Evolutionary conservation across 441 rosid genomes (phyloP), one percentile per base, ranked within the genome.

Genomic region (Corymbia calophylla): DNA sequence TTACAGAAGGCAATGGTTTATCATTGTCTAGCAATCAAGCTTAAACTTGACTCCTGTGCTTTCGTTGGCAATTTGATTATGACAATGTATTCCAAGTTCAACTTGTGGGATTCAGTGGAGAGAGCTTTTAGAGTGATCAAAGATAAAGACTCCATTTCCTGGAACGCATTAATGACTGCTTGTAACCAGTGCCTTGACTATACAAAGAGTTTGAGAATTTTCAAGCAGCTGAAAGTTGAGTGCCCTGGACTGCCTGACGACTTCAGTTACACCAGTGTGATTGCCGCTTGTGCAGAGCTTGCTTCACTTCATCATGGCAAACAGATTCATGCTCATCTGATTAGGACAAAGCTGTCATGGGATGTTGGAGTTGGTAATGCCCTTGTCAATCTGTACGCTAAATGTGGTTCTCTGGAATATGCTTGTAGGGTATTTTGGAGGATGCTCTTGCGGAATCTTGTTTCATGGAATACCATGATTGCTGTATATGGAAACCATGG

Each of bases 391-490:
- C 94, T 96, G 98, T 96, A 96, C 88, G 95, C 97, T 48, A 94
- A 96, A 93, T 95, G 98, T 87, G 97, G 97, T 88, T 95, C 91
- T 54, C 92, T 96, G 29, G 90, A 49, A 54, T 89, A 91, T 89
- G 94, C 95, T 51, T 90, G 88, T 88, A 86, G 87, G 39, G 66
- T 91, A 88, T 95, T 95, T 91, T 91, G 86, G 85, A 84, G 87
- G 87, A 96, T 95, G 95, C 80, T 53, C 51, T 91, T 81, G 53
- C 92, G 51, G 60, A 95, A 95, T 92, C 91, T 94, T 66, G 93
- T 96, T 87, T 94, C 97, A 6, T 96, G 97, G 96, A 96, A 96
- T 91, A 96, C 96, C 89, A 92, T 96, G 53, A 94, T 96, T 89
- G 90, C 92, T 88, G 98, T 92, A 64, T 92, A 90, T 56, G 98